Conservation (phyloP, 371 early-diverging fungal species). For the Mortierella sp. region DNA sequence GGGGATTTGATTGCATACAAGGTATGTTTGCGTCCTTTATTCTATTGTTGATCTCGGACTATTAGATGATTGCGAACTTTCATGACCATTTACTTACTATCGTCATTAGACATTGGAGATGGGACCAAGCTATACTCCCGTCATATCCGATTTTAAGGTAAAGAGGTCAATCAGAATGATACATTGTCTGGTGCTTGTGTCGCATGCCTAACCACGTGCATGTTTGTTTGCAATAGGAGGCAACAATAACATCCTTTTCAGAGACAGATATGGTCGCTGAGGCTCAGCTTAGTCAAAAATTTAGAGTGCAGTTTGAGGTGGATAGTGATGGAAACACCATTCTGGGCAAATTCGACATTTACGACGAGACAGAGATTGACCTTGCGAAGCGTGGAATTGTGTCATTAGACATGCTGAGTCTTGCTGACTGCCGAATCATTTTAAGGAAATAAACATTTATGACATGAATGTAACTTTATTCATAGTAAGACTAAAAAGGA, state of each 20-base stretch:
- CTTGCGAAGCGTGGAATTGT: slow-evolving; percentile 31
- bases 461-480: not conserved
- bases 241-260: slow-evolving; percentile 23
- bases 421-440: slow-evolving; percentile 36
- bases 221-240: slow-evolving; percentile 23
- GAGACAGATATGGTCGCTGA: slow-evolving; percentile 21
- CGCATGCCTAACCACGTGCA: not conserved
- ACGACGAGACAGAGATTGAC: slow-evolving; percentile 38
- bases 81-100: not conserved
- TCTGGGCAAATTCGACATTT: slow-evolving; percentile 51
- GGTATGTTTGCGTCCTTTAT: slow-evolving; percentile 11
- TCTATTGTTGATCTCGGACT: not conserved
- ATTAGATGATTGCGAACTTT: not conserved
- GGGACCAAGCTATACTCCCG: slow-evolving; percentile 31
- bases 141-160: slow-evolving; percentile 53
- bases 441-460: slow-evolving; percentile 12
- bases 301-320: slow-evolving; percentile 20
- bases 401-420: slow-evolving; percentile 19
- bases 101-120: slow-evolving; percentile 36
- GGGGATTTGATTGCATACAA: slow-evolving; percentile 44
- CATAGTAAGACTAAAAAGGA: no score
- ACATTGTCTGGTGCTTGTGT: not conserved
- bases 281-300: slow-evolving; percentile 36
- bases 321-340: slow-evolving; percentile 31
- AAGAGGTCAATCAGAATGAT: not conserved